These are phyloP conservation scores for Aspergillus campestris DNA, from an alignment of 495 filamentous ascomycete genomes.

Conservation along the genomic window DNA sequence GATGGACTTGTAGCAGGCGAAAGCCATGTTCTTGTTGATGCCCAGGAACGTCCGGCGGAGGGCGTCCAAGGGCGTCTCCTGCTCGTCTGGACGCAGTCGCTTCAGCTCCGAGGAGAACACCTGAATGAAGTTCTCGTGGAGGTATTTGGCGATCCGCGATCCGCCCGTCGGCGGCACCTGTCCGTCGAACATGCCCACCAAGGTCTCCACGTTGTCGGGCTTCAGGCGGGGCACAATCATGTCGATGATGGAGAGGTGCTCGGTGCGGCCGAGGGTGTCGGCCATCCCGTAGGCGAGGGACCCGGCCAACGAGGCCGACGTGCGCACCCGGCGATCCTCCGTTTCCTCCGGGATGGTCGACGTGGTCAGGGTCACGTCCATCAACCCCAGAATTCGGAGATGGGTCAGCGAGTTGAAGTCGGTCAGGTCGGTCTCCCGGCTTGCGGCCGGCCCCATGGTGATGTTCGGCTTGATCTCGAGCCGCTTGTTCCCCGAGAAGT, in stretches of 20 bases:
- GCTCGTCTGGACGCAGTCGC: constrained; percentile 35
- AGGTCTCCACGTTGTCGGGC: constrained; percentile 80
- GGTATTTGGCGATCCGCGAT: constrained; percentile 89
- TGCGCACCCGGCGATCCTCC: constrained; percentile 90
- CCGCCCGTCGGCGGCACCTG: constrained; percentile 75
- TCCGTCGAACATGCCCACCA: constrained; percentile 93
- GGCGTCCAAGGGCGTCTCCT: constrained; percentile 73
- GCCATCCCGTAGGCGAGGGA: constrained; percentile 93
- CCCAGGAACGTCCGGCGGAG: constrained; percentile 77
- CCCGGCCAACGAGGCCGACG: constrained; percentile 86
- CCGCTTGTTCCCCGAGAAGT: constrained; percentile 93
- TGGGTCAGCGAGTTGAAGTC: constrained; percentile 85
- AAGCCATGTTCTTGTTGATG: constrained; percentile 90
- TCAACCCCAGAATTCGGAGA: constrained; percentile 82
- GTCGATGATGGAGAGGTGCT: constrained; percentile 95
- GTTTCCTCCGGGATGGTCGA: constrained; percentile 89
- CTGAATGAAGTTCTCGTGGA: constrained; percentile 87
- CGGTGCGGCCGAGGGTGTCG: constrained; percentile 84
- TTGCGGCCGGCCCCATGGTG: constrained; percentile 32
- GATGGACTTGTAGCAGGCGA: constrained; percentile 70
- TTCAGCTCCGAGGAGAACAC: constrained; percentile 79
- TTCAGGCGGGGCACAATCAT: constrained; percentile 91
- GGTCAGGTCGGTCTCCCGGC: constrained; percentile 66
- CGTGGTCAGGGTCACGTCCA: constrained; percentile 95
- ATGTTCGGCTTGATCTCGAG: constrained; percentile 90